These are phyloP conservation scores for Triticum timopheevii DNA, from an alignment of 176 grass and related monocot genomes.

Conservation along the genomic window DNA sequence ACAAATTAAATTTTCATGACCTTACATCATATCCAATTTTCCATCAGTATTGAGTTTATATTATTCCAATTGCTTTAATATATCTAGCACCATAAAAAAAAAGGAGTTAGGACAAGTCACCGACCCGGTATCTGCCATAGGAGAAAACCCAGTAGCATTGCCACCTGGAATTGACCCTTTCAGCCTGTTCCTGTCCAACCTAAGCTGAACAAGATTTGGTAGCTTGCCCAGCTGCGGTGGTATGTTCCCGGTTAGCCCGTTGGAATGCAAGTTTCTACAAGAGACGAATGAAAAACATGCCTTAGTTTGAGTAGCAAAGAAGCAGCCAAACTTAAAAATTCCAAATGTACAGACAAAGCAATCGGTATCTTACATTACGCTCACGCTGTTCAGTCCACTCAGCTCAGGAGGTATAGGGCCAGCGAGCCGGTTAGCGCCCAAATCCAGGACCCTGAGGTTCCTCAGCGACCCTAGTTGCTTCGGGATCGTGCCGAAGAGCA, in stretches of 20 bases:
- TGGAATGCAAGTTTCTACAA: constrained; percentile 82
- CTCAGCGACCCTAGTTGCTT: constrained; percentile 64
- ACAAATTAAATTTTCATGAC: not conserved
- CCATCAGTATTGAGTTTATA: not conserved
- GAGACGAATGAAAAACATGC: not conserved
- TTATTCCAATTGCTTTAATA: too few species aligned
- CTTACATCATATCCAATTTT: not conserved
- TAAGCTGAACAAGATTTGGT: constrained; percentile 73
- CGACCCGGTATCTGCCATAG: constrained; percentile 49
- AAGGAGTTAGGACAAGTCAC: constrained; percentile 18
- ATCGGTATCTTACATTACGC: constrained; percentile 56
- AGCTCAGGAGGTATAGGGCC: constrained; percentile 78
- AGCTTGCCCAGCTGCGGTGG: constrained; percentile 69
- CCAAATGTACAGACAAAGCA: constrained; percentile 1
- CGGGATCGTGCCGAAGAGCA: constrained; percentile 79
- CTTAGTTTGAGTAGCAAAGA: constrained; percentile 20
- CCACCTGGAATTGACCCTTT: constrained; percentile 72
- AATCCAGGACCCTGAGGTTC: constrained; percentile 74
- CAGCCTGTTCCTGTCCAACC: constrained; percentile 84
- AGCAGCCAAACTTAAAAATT: not conserved
- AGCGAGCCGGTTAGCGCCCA: constrained; percentile 75
- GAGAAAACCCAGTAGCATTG: constrained; percentile 46
- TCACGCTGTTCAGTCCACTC: constrained; percentile 54
- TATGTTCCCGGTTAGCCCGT: constrained; percentile 80
- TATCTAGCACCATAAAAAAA: too few species aligned